Conservation (phyloP, 2,329 filamentous ascomycete species). For the Bipolaris cookei region DNA sequence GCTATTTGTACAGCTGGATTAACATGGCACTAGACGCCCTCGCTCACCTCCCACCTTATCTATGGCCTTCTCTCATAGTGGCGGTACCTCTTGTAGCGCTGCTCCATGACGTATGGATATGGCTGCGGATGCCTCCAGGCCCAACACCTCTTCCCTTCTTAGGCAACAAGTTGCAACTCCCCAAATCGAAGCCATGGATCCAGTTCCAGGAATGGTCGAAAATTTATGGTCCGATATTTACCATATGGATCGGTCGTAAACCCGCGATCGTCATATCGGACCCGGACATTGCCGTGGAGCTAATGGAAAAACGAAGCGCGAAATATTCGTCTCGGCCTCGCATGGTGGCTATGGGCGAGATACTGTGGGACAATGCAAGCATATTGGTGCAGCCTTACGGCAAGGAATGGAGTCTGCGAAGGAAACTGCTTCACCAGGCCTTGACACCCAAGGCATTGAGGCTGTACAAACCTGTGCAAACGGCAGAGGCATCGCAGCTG, state of each 20-base stretch:
- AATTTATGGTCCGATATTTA: slow-evolving; percentile 56
- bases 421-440: slow-evolving; percentile 49
- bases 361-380: slow-evolving; percentile 53
- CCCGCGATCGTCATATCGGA: slow-evolving; percentile 56
- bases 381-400: slow-evolving; percentile 58
- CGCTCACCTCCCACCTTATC: slow-evolving; percentile 23
- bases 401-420: slow-evolving; percentile 54
- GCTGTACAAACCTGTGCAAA: slow-evolving; percentile 57
- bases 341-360: slow-evolving; percentile 56
- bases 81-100: slow-evolving; percentile 33
- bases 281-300: slow-evolving; percentile 52
- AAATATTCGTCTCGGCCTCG: slow-evolving; percentile 55
- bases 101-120: slow-evolving; percentile 38
- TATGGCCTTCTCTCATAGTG: slow-evolving; percentile 39
- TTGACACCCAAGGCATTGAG: slow-evolving; percentile 54
- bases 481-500: slow-evolving; percentile 57
- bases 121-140: slow-evolving; percentile 54
- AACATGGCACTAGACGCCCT: slow-evolving; percentile 39
- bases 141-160: slow-evolving; percentile 56
- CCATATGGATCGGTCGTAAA: slow-evolving; percentile 56
- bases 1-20: background rate
- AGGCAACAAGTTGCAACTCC: slow-evolving; percentile 45
- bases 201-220: slow-evolving; percentile 54
- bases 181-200: slow-evolving; percentile 44
- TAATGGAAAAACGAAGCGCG: slow-evolving; percentile 55